Base-by-base conservation (phyloP, 768 basidiomycete genomes). In the Thelephora aurantiotincta region DNA sequence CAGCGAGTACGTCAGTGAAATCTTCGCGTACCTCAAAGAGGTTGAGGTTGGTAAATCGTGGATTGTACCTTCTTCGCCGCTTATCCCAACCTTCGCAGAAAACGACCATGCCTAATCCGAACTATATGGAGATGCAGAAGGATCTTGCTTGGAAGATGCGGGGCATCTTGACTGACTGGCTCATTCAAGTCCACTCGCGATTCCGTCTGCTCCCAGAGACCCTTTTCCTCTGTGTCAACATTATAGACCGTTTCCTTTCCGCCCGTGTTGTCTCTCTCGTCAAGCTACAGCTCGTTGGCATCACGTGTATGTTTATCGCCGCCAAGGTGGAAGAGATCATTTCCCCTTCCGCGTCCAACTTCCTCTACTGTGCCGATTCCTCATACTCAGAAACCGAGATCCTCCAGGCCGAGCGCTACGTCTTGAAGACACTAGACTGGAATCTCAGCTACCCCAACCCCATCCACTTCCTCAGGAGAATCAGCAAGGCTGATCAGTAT, bases 271-370 rank as follows among this genome's bases (percentile, higher is more conserved):
- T 79, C 30, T 77, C 77, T 2, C 64, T 80, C 38, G 70, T 72
- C 54, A 78, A 78, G 58, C 65, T 79, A 45, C 78, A 80, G 60
- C 79, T 96, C 34, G 89, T 96, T 49, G 93, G 93, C 48, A 72
- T 91, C 45, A 81, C 88, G 2, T 80, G 82, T 50, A 75, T 97
- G 55, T 86, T 94, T 65, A 69, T 96, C 54, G 78, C 93, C 0
- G 77, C 88, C 34, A 97, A 97, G 63, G 89, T 83, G 52, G 93
- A 97, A 63, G 92, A 96, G 62, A 90, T 90, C 36, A 77, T 89
- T 52, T 79, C 89, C 9, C 93, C 93, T 0, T 81, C 84, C 19
- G 81, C 90, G 22, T 66, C 67, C 23, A 86, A 92, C 65, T 82
- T 94, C 58, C 73, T 84, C 16, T 73, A 74, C 59, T 80, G 89